phyloP scores from a whole-genome alignment of 176 grass and related monocot species.

The Avena atlantica region DNA sequence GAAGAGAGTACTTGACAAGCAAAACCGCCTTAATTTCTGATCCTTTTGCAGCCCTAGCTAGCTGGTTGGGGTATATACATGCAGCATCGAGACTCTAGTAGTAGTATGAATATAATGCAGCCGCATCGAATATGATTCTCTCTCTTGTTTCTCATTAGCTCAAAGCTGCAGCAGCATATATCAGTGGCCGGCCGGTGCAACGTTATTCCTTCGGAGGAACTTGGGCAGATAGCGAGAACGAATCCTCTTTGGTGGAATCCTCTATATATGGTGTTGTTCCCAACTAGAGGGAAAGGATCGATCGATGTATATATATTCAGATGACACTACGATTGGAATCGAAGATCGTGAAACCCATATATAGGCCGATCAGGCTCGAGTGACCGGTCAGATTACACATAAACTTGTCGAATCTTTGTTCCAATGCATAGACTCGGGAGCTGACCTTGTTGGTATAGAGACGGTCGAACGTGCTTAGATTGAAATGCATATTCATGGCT shows the following conservation, averaged over 20 bases:
- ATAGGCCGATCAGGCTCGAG: neutral
- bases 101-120: neutral
- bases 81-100: neutral
- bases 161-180: neutral
- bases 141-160: neutral
- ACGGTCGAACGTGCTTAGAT: too few relatives aligned
- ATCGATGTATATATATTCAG: constrained; percentile 5
- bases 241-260: neutral
- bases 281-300: neutral
- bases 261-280: neutral
- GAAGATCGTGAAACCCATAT: neutral
- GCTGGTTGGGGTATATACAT: neutral
- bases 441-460: too few relatives aligned
- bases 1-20: too few relatives aligned
- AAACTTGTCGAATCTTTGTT: neutral
- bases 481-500: too few relatives aligned
- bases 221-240: neutral
- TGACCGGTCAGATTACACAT: neutral
- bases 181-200: neutral
- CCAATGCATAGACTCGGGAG: too few relatives aligned
- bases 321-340: constrained; percentile 5
- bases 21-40: too few relatives aligned
- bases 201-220: neutral
- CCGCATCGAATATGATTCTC: neutral
- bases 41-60: neutral